Evolutionary conservation across 805 yeast species (phyloP), one percentile per base, ranked within the genome.

Genomic region (Candida odintsovae): DNA sequence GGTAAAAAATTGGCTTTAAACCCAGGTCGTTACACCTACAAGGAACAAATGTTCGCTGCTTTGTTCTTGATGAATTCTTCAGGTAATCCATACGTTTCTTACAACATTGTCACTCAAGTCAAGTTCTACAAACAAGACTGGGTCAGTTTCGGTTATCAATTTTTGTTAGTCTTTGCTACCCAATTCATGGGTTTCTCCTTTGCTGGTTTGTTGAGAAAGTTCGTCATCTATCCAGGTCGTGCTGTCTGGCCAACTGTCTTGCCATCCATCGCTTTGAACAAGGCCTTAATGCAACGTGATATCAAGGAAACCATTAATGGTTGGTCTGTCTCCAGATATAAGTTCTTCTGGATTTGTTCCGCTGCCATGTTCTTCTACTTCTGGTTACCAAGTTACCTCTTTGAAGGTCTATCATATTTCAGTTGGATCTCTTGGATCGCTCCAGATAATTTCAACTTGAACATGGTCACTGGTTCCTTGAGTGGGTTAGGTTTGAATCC

Each of bases 11-110:
- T 64, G 48, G 67, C 71, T 8, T 59, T 81, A 45, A 79, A 79
- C 59, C 83, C 83, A 4, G 84, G 86, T 12, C 83, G 83, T 13
- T 83, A 85, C 83, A 66, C 71, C 25, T 68, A 62, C 51, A 82
- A 82, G 57, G 87, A 82, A 56, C 88, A 82, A 60, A 78, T 80
- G 81, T 70, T 83, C 48, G 69, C 83, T 1, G 77, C 87, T 52
- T 51, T 71, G 31, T 60, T 70, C 44, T 65, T 67, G 45, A 63
- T 68, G 37, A 68, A 69, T 22, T 66, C 72, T 13, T 57, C 59
- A 16, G 58, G 63, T 12, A 52, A 57, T 28, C 59, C 64, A 35
- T 66, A 67, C 44, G 74, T 69, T 40, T 62, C 65, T 29, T 61
- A 57, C 31, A 71, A 71, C 52, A 63, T 78, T 46, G 65, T 59